Evolutionary conservation across 176 grass and related monocot species (phyloP).

Genomic region (Puccinellia tenuiflora): DNA sequence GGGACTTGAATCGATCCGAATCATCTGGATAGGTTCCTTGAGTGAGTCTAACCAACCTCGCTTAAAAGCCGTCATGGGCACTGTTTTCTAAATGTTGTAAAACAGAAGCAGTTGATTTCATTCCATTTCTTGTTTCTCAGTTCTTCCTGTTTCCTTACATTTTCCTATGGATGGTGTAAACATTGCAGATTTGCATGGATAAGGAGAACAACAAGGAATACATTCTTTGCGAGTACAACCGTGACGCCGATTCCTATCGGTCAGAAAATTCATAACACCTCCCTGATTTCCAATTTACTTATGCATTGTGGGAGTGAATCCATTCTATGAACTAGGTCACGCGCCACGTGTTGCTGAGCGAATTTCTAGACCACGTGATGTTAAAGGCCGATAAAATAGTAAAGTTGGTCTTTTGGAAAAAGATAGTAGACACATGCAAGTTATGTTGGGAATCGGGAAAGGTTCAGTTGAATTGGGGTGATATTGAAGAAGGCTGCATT

Average conservation of each 20-base stretch:
- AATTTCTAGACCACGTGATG: neutral
- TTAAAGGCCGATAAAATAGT: neutral
- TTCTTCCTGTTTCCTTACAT: neutral
- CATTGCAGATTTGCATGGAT: slow-evolving; percentile 77
- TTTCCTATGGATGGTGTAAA: neutral
- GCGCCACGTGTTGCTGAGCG: neutral
- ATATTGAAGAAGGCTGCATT: neutral
- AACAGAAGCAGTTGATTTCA: neutral
- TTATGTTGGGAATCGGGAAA: neutral
- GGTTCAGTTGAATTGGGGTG: neutral
- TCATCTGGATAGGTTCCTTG: neutral
- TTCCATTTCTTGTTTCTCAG: neutral
- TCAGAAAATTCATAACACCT: slow-evolving; percentile 16
- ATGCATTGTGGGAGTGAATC: neutral
- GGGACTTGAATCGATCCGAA: neutral
- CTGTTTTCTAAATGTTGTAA: neutral
- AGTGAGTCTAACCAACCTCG: neutral
- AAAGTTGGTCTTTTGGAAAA: neutral
- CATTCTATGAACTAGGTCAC: neutral
- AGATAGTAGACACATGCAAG: neutral
- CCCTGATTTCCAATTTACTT: neutral
- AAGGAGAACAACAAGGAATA: slow-evolving; percentile 71
- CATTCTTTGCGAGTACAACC: slow-evolving; percentile 95
- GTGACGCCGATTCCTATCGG: slow-evolving; percentile 93
- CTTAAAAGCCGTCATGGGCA: neutral